Conservation (phyloP, 2,329 filamentous ascomycete genomes). For the Apiospora rasikravindrae region DNA sequence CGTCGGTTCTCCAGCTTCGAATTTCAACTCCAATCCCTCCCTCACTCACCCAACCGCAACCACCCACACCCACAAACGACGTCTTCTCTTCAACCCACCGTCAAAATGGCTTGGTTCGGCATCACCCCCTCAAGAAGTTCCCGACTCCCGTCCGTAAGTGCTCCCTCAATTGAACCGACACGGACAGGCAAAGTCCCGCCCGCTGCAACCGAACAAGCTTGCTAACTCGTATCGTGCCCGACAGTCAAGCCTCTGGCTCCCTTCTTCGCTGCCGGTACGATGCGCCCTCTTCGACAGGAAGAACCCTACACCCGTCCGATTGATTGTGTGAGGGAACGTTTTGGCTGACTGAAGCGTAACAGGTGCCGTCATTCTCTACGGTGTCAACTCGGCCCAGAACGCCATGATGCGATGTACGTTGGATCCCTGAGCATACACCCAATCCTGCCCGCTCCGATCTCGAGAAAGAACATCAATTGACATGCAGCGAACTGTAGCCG, state of each 20-base stretch:
- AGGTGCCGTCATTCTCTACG: slow-evolving; percentile 89
- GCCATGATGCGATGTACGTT: slow-evolving; percentile 76
- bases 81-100: slow-evolving; percentile 41
- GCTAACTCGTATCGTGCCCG: slow-evolving; percentile 37
- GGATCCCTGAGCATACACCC: slow-evolving; percentile 17
- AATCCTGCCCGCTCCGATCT: slow-evolving; percentile 18
- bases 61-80: slow-evolving; percentile 34
- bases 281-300: not conserved
- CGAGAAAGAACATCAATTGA: slow-evolving; percentile 27
- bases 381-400: slow-evolving; percentile 83
- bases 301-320: not conserved
- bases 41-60: not conserved
- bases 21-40: not conserved
- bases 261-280: slow-evolving; percentile 94
- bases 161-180: not conserved
- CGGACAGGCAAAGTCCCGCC: not conserved
- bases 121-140: slow-evolving; percentile 75
- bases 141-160: slow-evolving; percentile 77
- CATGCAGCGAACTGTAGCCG: slow-evolving; percentile 60
- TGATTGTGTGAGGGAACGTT: not conserved
- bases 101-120: slow-evolving; percentile 78
- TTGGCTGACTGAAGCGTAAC: slow-evolving; percentile 33
- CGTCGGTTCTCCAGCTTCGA: not conserved
- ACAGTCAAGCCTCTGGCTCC: slow-evolving; percentile 89
- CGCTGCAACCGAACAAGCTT: slow-evolving; percentile 24